These are phyloP conservation scores for Nigrograna mackinnonii DNA, from an alignment of 2,329 filamentous ascomycete genomes.

Conservation along the genomic window DNA sequence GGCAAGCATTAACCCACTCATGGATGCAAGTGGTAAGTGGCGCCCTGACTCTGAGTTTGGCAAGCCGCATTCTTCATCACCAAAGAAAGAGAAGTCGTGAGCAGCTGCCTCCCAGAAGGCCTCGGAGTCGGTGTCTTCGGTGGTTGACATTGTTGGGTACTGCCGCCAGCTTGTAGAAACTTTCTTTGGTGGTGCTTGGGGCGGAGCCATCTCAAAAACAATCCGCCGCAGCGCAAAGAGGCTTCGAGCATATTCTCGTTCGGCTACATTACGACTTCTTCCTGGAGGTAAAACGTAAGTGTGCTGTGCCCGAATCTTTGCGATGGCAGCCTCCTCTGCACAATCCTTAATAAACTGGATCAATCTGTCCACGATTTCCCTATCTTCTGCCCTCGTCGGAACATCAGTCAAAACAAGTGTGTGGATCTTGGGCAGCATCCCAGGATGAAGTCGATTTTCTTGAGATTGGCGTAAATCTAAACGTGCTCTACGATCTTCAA, in stretches of 20 bases:
- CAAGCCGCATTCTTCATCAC: slow-evolving; percentile 59
- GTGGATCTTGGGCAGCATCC: slow-evolving; percentile 56
- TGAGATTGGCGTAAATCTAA: slow-evolving; percentile 36
- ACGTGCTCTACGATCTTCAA: slow-evolving; percentile 32
- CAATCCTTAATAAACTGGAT: slow-evolving; percentile 61
- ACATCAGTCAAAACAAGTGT: slow-evolving; percentile 62
- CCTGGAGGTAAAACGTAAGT: slow-evolving; percentile 65
- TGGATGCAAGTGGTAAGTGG: slow-evolving; percentile 50
- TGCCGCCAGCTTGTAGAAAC: slow-evolving; percentile 49
- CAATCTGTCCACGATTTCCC: slow-evolving; percentile 43
- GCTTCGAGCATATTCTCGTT: slow-evolving; percentile 52
- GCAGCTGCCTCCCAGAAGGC: slow-evolving; percentile 62
- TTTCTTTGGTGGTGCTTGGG: slow-evolving; percentile 27
- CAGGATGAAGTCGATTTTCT: slow-evolving; percentile 53
- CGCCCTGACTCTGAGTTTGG: slow-evolving; percentile 49
- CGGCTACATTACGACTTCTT: slow-evolving; percentile 51
- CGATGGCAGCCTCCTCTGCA: slow-evolving; percentile 58
- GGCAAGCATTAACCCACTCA: slow-evolving; percentile 45
- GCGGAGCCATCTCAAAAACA: slow-evolving; percentile 53
- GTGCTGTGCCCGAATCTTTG: slow-evolving; percentile 55
- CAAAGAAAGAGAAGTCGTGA: slow-evolving; percentile 66
- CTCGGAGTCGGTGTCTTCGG: slow-evolving; percentile 63
- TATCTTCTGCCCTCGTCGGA: slow-evolving; percentile 50
- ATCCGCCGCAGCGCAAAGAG: slow-evolving; percentile 61
- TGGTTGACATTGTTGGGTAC: slow-evolving; percentile 57